Conservation (phyloP, 208 protist species). For the Leishmania amazonensis region DNA sequence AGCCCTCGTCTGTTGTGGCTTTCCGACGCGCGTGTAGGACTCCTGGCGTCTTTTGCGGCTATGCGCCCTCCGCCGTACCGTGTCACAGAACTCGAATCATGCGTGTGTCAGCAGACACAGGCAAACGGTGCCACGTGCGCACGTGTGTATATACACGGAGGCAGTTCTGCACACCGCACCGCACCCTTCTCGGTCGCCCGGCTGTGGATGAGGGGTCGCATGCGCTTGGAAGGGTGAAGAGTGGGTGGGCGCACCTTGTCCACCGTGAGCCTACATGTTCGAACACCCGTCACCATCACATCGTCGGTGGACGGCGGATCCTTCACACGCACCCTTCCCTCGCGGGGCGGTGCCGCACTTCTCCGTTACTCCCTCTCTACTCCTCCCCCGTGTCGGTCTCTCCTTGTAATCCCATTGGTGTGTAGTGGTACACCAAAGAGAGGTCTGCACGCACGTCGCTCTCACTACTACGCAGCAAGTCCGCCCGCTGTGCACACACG, state of each 20-base stretch:
- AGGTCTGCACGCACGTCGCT: not conserved
- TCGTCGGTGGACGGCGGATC: not conserved
- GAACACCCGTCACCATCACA: not conserved
- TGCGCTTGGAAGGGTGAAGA: too few relatives aligned
- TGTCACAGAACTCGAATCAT: too few relatives aligned
- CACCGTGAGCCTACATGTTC: not conserved
- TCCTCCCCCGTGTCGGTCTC: not conserved
- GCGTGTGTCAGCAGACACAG: not conserved
- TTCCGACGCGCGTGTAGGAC: too few relatives aligned
- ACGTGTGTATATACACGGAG: not conserved
- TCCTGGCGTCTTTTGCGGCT: too few relatives aligned
- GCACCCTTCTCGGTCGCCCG: not conserved
- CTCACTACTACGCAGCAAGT: not conserved
- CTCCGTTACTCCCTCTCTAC: not conserved
- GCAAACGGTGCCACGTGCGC: not conserved
- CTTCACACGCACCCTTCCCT: not conserved
- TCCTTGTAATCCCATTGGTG: not conserved
- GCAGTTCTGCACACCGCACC: not conserved
- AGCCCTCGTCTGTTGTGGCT: too few relatives aligned
- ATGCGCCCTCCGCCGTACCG: too few relatives aligned
- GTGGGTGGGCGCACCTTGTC: not conserved
- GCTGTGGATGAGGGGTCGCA: not conserved
- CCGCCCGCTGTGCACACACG: not conserved
- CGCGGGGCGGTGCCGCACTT: not conserved
- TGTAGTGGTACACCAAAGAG: not conserved